These are phyloP conservation scores for Ceratonia siliqua DNA, from an alignment of 306 rosid genomes.

Conservation along the genomic window DNA sequence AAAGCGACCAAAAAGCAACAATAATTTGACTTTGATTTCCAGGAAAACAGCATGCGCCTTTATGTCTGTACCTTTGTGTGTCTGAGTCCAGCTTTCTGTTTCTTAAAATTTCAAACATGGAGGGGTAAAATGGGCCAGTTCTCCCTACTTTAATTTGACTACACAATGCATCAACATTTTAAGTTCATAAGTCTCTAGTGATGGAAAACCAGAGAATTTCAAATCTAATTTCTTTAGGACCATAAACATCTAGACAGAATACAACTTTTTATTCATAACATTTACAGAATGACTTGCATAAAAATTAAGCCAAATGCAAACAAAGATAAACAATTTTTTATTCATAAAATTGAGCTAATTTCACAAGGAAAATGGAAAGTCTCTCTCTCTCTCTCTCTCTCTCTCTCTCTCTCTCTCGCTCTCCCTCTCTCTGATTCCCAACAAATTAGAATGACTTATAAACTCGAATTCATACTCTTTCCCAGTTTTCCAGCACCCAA, in stretches of 20 bases:
- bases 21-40: not conserved
- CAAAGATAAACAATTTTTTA: not conserved
- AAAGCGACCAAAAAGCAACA: not conserved
- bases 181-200: not conserved
- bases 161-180: not conserved
- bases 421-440: not conserved
- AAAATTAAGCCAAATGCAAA: not conserved
- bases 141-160: not conserved
- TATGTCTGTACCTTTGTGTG: not conserved
- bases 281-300: not conserved
- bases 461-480: not conserved
- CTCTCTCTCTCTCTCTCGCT: not conserved
- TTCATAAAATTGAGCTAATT: not conserved
- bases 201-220: not conserved
- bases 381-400: not conserved
- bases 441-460: not conserved
- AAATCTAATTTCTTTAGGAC: not conserved
- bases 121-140: no score
- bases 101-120: not conserved
- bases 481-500: not conserved
- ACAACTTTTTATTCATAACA: not conserved
- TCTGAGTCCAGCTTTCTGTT: not conserved
- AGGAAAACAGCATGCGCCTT: not conserved
- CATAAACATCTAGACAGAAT: not conserved
- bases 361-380: not conserved